Evolutionary conservation across 2,329 filamentous ascomycete genomes (phyloP), one percentile per base, ranked within the genome.

Genomic region (Alternaria tenuissima): DNA sequence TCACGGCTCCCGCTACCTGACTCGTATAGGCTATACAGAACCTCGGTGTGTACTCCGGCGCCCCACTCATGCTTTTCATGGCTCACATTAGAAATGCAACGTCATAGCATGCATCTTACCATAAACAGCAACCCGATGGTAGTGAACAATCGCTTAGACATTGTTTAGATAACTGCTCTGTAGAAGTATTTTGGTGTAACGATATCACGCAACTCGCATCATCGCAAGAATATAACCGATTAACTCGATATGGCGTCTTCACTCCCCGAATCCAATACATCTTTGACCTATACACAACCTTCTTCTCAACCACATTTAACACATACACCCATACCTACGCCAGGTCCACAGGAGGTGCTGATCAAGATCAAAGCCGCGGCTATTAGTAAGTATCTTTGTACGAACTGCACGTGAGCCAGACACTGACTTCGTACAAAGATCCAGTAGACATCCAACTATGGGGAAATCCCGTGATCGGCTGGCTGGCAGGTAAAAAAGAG

Each of bases 281-380:
- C 71, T 28, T 62, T 76, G 7, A 73, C 69, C 16, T 76, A 72
- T 49, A 72, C 71, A 7, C 41, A 51, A 24, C 74, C 72, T 7
- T 66, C 60, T 12, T 64, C 70, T 1, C 57, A 51, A 4, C 73
- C 73, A 11, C 70, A 73, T 42, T 57, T 76, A 3, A 64, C 57
- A 8, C 59, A 74, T 24, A 48, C 55, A 6, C 59, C 71, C 9
- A 38, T 73, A 30, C 58, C 64, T 11, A 32, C 49, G 2, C 66
- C 59, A 2, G 57, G 38, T 3, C 59, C 71, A 2, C 57, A 66
- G 8, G 63, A 72, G 26, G 18, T 84, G 30, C 64, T 82, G 30
- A 66, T 84, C 57, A 78, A 75, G 51, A 69, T 81, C n/a, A 75
- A 79, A 55, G 80, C 81, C 55, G 80, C 78, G 4, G 81, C 79